A percentile compares a stretch with the other conserved stretches of the same genome.
phyloP scores from a whole-genome alignment of 805 yeast genomes.

The Lipomyces kockii region DNA sequence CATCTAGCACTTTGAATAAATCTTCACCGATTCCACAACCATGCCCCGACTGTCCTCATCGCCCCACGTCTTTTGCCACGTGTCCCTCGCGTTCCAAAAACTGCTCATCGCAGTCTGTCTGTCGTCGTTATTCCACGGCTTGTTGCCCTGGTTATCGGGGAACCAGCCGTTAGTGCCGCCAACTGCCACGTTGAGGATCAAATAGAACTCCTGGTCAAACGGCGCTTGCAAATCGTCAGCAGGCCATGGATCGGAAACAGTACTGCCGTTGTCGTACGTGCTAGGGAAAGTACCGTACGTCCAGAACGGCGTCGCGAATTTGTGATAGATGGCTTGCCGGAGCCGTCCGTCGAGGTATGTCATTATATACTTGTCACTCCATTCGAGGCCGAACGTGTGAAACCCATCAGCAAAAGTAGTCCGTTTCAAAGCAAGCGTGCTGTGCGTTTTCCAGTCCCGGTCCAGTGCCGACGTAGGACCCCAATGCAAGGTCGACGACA shows the following conservation, averaged over 20 bases:
- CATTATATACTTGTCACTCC: conserved; percentile 32
- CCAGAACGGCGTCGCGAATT: conserved; percentile 26
- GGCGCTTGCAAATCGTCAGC: conserved; percentile 22
- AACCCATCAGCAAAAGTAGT: conserved; percentile 20
- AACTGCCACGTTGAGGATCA: conserved; percentile 33
- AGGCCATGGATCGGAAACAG: conserved; percentile 31
- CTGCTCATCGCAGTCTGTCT: conserved; percentile 26
- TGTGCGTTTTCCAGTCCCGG: conserved; percentile 20
- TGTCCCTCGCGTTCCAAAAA: conserved; percentile 23
- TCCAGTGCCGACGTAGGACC: conserved; percentile 22
- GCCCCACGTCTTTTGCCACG: conserved; percentile 30
- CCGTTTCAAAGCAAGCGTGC: conserved; percentile 10
- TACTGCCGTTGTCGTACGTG: conserved; percentile 27
- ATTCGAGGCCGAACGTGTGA: conserved; percentile 32
- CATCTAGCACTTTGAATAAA: conserved; percentile 15
- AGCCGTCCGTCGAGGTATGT: conserved; percentile 33
- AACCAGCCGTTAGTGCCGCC: conserved; percentile 35
- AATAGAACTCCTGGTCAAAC: conserved; percentile 32
- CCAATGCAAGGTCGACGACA: conserved; percentile 34
- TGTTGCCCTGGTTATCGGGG: conserved; percentile 23
- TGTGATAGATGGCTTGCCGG: conserved; percentile 30
- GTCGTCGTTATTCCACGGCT: conserved; percentile 33
- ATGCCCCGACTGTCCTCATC: conserved; percentile 22
- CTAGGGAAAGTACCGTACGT: conserved; percentile 15
- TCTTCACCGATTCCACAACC: conserved; percentile 31